Evolutionary conservation across 192 early-diverging fungal species (phyloP), one percentile per base, ranked within the genome.

Genomic region (Chytriomyces sp.): DNA sequence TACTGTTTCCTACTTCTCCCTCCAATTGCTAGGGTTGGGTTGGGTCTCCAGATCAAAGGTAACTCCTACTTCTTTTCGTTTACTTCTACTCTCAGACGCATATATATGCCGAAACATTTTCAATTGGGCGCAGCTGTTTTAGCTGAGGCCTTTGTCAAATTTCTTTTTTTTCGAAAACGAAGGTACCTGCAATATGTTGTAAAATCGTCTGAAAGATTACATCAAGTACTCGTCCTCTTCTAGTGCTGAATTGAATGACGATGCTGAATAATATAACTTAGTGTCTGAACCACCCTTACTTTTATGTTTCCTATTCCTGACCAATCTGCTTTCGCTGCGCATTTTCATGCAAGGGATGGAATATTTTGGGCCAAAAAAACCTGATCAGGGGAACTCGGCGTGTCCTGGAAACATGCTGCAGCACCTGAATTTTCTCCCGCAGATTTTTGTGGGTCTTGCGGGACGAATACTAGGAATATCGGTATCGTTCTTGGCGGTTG

Each of bases 171-270:
- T 0, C 64, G 81, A 88, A 53, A 78, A 83, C 0, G 81, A 82
- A 25, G 66, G 93, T 0, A 65, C 83, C 1, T 91, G 91, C 26
- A 90, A 88, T 53, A 76, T 95, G 22, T 95, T 93, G 71, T 81
- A 94, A 62, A 84, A 83, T 57, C 72, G 94, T 33, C 67, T 94
- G 53, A 89, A 90, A 41, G 86, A 92, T 54, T 92, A 93, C 72
- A 78, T 82, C 56, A 77, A 82, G 40, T 74, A 86, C 44, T 72
- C 78, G 81, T 64, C 73, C 54, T 61, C 79, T 72, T 52, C 78
- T 67, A 19, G n/a, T 59, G 28, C 58, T 70, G 26, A 61, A n/a
- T n/a, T n/a, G 61, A 6, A 63, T 77, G 52, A 72, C 79, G 39
- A 41, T 44, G 64, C 26, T n/a, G 8, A n/a, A n/a, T n/a, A n/a